Evolutionary conservation across 163 green algal species (phyloP), one percentile per base, ranked within the genome.

Genomic region (Scenedesmus sp.): DNA sequence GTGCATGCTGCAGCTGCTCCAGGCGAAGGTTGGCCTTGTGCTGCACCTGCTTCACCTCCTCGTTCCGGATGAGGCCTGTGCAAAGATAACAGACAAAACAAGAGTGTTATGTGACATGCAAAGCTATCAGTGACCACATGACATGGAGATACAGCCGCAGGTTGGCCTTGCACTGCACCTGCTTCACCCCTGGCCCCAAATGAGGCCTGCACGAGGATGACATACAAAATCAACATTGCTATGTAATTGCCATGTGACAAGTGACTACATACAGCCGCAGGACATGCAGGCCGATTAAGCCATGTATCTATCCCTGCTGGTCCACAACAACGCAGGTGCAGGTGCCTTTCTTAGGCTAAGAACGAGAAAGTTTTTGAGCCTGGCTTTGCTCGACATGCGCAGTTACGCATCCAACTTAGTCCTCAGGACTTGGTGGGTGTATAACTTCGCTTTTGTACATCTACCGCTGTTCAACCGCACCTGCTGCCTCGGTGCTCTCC

Each of bases 11-110:
- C 67, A 88, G 59, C 18, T 18, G 87, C 87, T 91, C 87, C 2
- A 91, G 87, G 8, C 23, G 5, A 0, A 34, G 18, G 26, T 55
- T 57, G 20, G 60, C n/a, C 87, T 74, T n/a, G 55, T 73, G 70
- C 87, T 91, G 66, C 18, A 91, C 73, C 2, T 4, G 18, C 20
- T 85, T 54, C 2, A 86, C 64, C 56, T 91, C 87, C n/a, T 91
- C 87, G 4, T 55, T 73, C 2, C n/a, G 20, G 10, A 91, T 76
- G 1, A 91, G 56, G 56, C 87, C 87, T 90, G 86, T 46, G 34
- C 4, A 3, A 8, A 18, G 9, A 56, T 5, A 77, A 52, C 20
- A 64, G 56, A 13, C 70, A 88, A 3, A 76, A 57, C 9, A 10
- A 88, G 0, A 57, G 5, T 20, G 70, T 60, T 2, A 76, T 9